phyloP scores from a whole-genome alignment of 1,139 yeast species.

The Sugiyamaella castrensis region DNA sequence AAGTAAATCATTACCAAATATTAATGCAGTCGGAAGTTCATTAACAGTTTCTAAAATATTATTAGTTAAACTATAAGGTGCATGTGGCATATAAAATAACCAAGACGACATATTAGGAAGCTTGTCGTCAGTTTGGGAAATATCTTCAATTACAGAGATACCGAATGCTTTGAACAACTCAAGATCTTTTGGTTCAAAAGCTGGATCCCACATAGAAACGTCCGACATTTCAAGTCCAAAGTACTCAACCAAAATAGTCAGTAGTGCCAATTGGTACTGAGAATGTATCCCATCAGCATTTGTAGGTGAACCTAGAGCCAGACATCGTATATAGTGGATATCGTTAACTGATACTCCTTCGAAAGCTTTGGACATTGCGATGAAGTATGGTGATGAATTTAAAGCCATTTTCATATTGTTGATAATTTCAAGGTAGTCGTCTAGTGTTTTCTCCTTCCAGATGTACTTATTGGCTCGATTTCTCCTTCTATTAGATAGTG shows the following conservation, averaged over 20 bases:
- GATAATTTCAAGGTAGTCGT: conserved; percentile 23
- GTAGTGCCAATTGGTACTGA: conserved; percentile 60
- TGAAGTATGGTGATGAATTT: conserved; percentile 17
- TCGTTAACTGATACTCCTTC: conserved; percentile 3
- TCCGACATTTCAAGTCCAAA: conserved; percentile 25
- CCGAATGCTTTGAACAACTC: conserved; percentile 32
- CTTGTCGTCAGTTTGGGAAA: conserved; percentile 6
- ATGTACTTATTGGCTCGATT: conserved; percentile 19
- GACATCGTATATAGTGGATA: conserved; percentile 49
- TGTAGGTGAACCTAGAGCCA: conserved; percentile 70
- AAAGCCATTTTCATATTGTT: conserved; percentile 15
- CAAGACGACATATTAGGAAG: conserved; percentile 23
- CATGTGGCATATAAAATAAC: conserved; percentile 69
- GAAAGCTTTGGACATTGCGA: conserved; percentile 9
- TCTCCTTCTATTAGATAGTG: conserved; percentile 2
- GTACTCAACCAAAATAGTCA: conserved; percentile 41
- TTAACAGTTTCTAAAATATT: conserved; percentile 35
- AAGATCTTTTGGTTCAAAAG: conserved; percentile 48
- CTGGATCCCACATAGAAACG: conserved; percentile 63
- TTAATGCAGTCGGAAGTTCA: conserved; percentile 32
- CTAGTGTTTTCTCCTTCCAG: conserved; percentile 24
- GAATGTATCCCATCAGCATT: conserved; percentile 50
- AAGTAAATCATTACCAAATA: conserved; percentile 36
- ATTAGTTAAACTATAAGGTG: conserved; percentile 60
- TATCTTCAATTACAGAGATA: conserved; percentile 31